Percentiles rank a stretch among this genome's conserved stretches.
Evolutionary conservation across 495 filamentous ascomycete genomes (phyloP).

Genomic region (Amniculicola lignicola): DNA sequence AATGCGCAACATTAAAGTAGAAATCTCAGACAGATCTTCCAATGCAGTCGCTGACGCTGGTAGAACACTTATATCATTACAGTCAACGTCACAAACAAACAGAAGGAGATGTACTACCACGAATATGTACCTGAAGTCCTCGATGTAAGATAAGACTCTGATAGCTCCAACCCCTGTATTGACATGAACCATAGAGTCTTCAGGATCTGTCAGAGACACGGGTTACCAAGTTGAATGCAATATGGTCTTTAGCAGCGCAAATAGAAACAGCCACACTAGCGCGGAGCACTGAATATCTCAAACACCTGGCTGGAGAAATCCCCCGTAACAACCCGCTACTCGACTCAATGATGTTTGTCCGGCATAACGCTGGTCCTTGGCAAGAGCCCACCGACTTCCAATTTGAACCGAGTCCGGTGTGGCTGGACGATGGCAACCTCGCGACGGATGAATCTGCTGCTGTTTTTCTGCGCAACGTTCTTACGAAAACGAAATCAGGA

Average conservation of each 20-base stretch:
- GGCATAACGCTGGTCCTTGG: constrained; percentile 78
- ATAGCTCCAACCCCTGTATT: constrained; percentile 8
- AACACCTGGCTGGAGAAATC: constrained; percentile 73
- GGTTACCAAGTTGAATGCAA: constrained; percentile 71
- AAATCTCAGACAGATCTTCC: background rate
- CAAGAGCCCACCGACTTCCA: constrained; percentile 77
- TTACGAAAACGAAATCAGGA: constrained; percentile 83
- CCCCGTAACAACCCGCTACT: constrained; percentile 81
- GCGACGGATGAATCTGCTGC: constrained; percentile 79
- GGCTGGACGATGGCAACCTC: constrained; percentile 90
- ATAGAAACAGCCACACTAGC: constrained; percentile 73
- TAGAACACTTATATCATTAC: constrained; percentile 92
- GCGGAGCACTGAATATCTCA: constrained; percentile 65
- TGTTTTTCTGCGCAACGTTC: constrained; percentile 83
- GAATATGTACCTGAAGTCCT: constrained; percentile 93
- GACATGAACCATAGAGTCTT: constrained; percentile 51
- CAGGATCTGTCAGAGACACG: constrained; percentile 92
- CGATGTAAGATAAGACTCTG: constrained; percentile 59
- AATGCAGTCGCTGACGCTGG: constrained; percentile 23
- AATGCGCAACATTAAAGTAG: constrained; percentile 90
- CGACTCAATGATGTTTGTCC: constrained; percentile 95
- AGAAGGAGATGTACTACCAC: constrained; percentile 94
- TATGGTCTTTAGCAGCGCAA: constrained; percentile 76
- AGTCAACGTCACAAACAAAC: constrained; percentile 93
- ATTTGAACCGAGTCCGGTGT: constrained; percentile 95